Percentiles rank a stretch among this genome's conserved stretches.
phyloP scores from a whole-genome alignment of 257 asterid species.

The Ilex aquifolium region DNA sequence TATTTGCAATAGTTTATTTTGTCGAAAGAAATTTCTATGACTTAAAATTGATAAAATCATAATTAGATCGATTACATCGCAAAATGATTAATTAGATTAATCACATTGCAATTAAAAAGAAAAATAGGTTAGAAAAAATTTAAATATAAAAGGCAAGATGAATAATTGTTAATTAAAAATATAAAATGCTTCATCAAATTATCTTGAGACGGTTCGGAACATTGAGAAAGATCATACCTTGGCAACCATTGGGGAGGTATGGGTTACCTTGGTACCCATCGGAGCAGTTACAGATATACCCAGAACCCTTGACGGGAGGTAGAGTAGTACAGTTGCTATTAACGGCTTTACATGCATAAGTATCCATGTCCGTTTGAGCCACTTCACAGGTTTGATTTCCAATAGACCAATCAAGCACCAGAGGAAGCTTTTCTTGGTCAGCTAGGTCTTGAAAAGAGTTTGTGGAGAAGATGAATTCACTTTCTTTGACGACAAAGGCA shows the following conservation, averaged over 20 bases:
- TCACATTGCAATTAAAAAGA: too few relatives aligned
- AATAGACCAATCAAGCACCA: slow-evolving; percentile 28
- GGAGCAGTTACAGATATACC: slow-evolving; percentile 24
- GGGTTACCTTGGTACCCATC: slow-evolving; percentile 34
- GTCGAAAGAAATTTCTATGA: too few relatives aligned
- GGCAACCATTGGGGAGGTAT: slow-evolving; percentile 32
- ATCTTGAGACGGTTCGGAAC: too few relatives aligned
- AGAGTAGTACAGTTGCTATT: slow-evolving; percentile 19
- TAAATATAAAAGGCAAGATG: too few relatives aligned
- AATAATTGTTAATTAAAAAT: too few relatives aligned
- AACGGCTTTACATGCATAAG: slow-evolving; percentile 27
- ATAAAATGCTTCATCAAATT: too few relatives aligned
- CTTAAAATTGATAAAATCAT: too few relatives aligned
- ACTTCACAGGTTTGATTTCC: slow-evolving; percentile 20
- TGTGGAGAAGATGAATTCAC: slow-evolving; percentile 18
- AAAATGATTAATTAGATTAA: too few relatives aligned
- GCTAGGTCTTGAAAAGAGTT: slow-evolving; percentile 13
- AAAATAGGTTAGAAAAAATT: too few relatives aligned
- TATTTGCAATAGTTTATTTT: too few relatives aligned
- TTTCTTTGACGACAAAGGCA: slow-evolving; percentile 25
- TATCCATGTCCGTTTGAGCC: slow-evolving; percentile 8
- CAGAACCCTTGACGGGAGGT: slow-evolving; percentile 14
- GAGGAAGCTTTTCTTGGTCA: slow-evolving; percentile 10
- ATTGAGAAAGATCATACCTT: too few relatives aligned
- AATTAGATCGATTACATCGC: too few relatives aligned